A percentile compares a stretch with the other conserved stretches of the same genome.
Conservation (phyloP, 1,139 yeast genomes). For the Pichia sp. region DNA sequence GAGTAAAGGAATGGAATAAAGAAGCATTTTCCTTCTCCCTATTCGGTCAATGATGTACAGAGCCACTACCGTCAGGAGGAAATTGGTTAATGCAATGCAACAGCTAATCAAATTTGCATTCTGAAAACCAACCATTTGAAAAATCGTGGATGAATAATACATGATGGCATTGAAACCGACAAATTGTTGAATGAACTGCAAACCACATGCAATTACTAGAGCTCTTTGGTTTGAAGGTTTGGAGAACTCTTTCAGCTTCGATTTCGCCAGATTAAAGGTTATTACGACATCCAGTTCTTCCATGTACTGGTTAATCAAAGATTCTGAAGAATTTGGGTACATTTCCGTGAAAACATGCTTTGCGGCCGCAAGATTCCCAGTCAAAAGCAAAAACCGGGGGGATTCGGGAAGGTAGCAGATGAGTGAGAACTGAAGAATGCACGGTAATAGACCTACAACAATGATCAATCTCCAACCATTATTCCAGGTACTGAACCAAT, state of each 20-base stretch:
- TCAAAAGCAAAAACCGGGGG: constrained; percentile 47
- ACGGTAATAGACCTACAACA: constrained; percentile 47
- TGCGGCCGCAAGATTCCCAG: constrained; percentile 35
- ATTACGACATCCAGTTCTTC: constrained; percentile 36
- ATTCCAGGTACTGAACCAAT: constrained; percentile 35
- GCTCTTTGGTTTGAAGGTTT: constrained; percentile 44
- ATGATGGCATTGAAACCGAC: constrained; percentile 55
- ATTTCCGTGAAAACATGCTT: constrained; percentile 33
- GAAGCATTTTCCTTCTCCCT: constrained; percentile 45
- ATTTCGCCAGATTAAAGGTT: constrained; percentile 15
- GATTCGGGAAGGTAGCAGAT: constrained; percentile 49
- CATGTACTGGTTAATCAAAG: constrained; percentile 34
- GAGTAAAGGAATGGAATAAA: constrained; percentile 42
- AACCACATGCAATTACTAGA: constrained; percentile 48
- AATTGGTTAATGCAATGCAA: constrained; percentile 51
- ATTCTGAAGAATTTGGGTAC: constrained; percentile 28
- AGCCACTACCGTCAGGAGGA: constrained; percentile 45
- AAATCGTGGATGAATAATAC: constrained; percentile 52
- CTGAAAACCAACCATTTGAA: constrained; percentile 45
- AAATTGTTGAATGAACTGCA: constrained; percentile 53
- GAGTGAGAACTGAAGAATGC: constrained; percentile 38
- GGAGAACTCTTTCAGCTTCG: constrained; percentile 26
- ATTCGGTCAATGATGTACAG: constrained; percentile 42
- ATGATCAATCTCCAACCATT: constrained; percentile 52
- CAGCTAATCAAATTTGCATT: constrained; percentile 51